These are phyloP conservation scores for Arabidopsis arenosa DNA, from an alignment of 345 rosid species.

Conservation along the genomic window DNA sequence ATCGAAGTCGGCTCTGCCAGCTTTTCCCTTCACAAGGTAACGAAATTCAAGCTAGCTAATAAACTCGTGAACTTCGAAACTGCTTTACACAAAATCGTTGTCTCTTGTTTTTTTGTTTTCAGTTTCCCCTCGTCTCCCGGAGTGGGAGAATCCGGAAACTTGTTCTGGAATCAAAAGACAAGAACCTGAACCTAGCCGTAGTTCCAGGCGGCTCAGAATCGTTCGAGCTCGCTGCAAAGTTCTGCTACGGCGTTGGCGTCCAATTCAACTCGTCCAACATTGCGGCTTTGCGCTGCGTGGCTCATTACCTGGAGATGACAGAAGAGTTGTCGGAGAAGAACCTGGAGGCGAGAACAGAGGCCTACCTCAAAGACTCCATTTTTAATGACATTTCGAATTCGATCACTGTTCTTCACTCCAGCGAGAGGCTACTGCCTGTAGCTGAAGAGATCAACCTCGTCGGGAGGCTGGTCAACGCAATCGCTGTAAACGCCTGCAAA, in stretches of 20 bases:
- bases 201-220: slow-evolving; percentile 95
- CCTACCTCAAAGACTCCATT: slow-evolving; percentile 65
- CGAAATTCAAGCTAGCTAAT: background rate
- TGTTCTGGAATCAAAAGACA: slow-evolving; percentile 70
- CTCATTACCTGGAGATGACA: slow-evolving; percentile 95
- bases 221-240: slow-evolving; percentile 94
- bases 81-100: background rate
- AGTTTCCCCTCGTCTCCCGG: slow-evolving; percentile 92
- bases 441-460: slow-evolving; percentile 84
- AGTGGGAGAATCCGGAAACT: slow-evolving; percentile 85
- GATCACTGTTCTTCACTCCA: slow-evolving; percentile 68
- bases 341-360: slow-evolving; percentile 71
- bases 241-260: slow-evolving; percentile 81
- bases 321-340: slow-evolving; percentile 87
- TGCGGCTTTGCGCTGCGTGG: slow-evolving; percentile 69
- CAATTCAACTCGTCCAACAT: slow-evolving; percentile 73
- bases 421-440: slow-evolving; percentile 70
- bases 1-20: slow-evolving; percentile 80
- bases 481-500: slow-evolving; percentile 86
- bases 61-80: background rate
- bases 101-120: slow-evolving; percentile 26
- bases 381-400: slow-evolving; percentile 72
- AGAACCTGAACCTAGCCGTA: slow-evolving; percentile 59
- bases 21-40: slow-evolving; percentile 94
- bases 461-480: slow-evolving; percentile 70